Evolutionary conservation across 345 rosid genomes (phyloP).

Genomic region (Barbarea vulgaris): DNA sequence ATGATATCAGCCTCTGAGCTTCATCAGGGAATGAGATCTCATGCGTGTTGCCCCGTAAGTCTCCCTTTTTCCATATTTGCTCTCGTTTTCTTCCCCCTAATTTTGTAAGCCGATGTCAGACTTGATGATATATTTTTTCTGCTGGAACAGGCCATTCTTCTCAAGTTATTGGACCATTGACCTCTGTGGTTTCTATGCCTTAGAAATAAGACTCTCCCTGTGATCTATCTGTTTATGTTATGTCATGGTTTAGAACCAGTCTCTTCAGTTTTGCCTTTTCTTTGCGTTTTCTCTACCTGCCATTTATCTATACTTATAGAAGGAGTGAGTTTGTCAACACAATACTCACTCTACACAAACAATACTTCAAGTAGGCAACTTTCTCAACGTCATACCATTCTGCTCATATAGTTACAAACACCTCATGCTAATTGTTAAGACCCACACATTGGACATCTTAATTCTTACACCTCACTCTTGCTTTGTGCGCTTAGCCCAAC

Average conservation of each 20-base stretch:
- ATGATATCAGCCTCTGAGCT: conserved; percentile 70
- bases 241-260: neutral
- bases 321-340: neutral
- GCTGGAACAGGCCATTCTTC: conserved; percentile 47
- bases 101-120: neutral
- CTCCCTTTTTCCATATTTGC: neutral
- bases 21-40: conserved; percentile 69
- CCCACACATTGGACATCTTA: neutral
- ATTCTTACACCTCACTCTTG: conserved; percentile 6
- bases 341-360: neutral
- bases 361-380: neutral
- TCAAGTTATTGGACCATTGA: conserved; percentile 46
- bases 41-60: conserved; percentile 91
- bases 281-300: neutral
- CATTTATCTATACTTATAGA: neutral
- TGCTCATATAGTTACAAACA: conserved; percentile 7
- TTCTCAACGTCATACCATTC: neutral
- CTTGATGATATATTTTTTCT: neutral
- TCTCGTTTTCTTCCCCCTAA: neutral
- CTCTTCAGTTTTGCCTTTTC: conserved; percentile 1
- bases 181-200: neutral
- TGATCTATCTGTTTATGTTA: conserved; percentile 16
- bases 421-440: conserved; percentile 2
- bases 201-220: neutral
- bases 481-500: neutral